Evolutionary conservation across 176 grass and related monocot genomes (phyloP).

Genomic region (Cocos nucifera): DNA sequence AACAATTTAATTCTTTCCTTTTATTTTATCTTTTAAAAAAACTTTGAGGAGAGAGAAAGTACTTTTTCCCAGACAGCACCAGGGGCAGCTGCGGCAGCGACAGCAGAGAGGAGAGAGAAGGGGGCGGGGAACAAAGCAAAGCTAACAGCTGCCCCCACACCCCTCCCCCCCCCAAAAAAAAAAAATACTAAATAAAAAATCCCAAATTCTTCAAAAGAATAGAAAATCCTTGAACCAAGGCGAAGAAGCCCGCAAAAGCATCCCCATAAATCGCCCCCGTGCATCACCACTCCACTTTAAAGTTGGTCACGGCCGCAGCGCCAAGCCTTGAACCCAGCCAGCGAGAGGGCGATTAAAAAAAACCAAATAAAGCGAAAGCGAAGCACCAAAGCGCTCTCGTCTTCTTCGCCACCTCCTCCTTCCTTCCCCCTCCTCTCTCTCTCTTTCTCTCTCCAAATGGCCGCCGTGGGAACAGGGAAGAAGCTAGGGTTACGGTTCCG

Average conservation of each 20-base stretch:
- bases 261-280: background rate
- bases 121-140: background rate
- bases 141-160: too few relatives aligned
- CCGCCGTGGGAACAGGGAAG: constrained; percentile 12
- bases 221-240: background rate
- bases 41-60: too few relatives aligned
- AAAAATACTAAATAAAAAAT: background rate
- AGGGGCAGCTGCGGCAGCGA: too few relatives aligned
- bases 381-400: constrained; percentile 9
- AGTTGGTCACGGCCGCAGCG: too few relatives aligned
- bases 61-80: too few relatives aligned
- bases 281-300: too few relatives aligned
- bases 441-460: constrained; percentile 6
- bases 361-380: too few relatives aligned
- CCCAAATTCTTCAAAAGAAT: constrained; percentile 25
- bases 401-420: constrained; percentile 10
- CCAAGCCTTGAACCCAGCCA: too few relatives aligned
- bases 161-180: too few relatives aligned
- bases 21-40: too few relatives aligned
- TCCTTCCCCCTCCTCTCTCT: background rate
- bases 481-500: constrained; percentile 31
- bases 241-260: constrained; percentile 20
- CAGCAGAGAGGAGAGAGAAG: background rate
- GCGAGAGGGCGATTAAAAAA: too few relatives aligned
- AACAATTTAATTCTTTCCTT: too few relatives aligned